Conservation (phyloP, 192 early-diverging fungal species). For the Umbelopsis ramanniana region DNA sequence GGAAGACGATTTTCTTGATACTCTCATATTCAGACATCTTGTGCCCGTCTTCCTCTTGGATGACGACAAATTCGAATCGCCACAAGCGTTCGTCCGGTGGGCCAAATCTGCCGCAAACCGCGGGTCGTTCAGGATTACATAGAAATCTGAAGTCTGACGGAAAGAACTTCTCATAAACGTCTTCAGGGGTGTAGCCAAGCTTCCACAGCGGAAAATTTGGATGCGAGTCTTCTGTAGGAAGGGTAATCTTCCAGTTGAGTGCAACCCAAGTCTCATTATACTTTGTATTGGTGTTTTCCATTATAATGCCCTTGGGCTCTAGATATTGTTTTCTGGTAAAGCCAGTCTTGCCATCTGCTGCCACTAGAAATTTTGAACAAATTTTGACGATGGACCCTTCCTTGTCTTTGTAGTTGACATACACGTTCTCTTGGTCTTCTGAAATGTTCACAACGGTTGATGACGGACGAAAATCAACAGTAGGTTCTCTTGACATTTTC, state of each 20-base stretch:
- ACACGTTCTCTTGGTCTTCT: neutral
- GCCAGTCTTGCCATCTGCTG: constrained; percentile 20
- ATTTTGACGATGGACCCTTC: neutral
- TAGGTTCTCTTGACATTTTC: neutral
- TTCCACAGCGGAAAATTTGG: constrained; percentile 12
- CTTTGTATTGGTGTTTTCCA: constrained; percentile 17
- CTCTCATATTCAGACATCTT: constrained; percentile 9
- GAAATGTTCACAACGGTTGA: constrained; percentile 8
- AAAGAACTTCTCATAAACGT: constrained; percentile 3
- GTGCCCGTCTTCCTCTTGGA: neutral
- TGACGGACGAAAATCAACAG: constrained; percentile 3
- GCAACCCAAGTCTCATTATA: constrained; percentile 24
- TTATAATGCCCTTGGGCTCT: constrained; percentile 8
- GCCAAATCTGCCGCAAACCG: constrained; percentile 18
- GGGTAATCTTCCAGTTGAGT: constrained; percentile 15
- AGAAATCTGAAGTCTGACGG: constrained; percentile 13
- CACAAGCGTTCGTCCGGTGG: constrained; percentile 8
- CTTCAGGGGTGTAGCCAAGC: constrained; percentile 5
- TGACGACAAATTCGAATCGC: constrained; percentile 20
- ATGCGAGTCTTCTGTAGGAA: constrained; percentile 4
- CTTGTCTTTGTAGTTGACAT: constrained; percentile 8
- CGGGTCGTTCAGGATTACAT: constrained; percentile 17
- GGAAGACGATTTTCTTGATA: constrained; percentile 14
- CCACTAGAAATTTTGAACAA: neutral
- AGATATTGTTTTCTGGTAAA: constrained; percentile 10